Evolutionary conservation across 306 rosid genomes (phyloP).

Genomic region (Psophocarpus tetragonolobus): DNA sequence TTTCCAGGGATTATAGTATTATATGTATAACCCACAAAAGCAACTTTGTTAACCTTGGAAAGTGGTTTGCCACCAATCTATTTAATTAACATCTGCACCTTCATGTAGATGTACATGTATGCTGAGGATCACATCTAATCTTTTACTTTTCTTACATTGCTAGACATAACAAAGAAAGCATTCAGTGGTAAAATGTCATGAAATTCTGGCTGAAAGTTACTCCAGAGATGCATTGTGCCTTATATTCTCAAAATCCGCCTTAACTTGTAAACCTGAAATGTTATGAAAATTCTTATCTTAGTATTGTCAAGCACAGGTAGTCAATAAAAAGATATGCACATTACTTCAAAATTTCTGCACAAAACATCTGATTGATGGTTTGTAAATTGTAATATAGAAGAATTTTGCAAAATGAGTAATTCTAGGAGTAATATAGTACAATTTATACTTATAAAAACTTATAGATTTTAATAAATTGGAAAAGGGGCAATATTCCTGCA

Average conservation of each 20-base stretch:
- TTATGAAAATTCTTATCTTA: conserved; percentile 8
- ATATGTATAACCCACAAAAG: not conserved
- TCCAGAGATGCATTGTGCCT: conserved; percentile 21
- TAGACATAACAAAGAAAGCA: not conserved
- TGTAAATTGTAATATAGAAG: not conserved
- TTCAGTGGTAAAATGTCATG: not conserved
- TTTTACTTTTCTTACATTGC: not conserved
- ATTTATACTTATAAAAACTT: not conserved
- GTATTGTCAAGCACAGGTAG: not conserved
- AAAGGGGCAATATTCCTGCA: not conserved
- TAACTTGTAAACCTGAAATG: conserved; percentile 77
- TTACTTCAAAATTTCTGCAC: not conserved
- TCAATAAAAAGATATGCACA: conserved; percentile 5
- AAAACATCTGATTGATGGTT: not conserved
- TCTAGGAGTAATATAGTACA: not conserved
- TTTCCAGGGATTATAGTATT: not conserved
- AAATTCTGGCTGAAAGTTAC: conserved; percentile 7
- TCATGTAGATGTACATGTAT: not conserved
- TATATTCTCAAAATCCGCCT: conserved; percentile 77
- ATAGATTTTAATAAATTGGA: not conserved
- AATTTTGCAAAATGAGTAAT: not conserved
- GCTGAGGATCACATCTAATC: not conserved
- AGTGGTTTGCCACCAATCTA: not conserved
- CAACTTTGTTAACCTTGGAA: not conserved
- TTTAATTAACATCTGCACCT: not conserved